Percentiles rank a stretch among this genome's conserved stretches.
These are phyloP conservation scores for Aspergillus homomorphus DNA, from an alignment of 495 filamentous ascomycete species.

Conservation along the genomic window DNA sequence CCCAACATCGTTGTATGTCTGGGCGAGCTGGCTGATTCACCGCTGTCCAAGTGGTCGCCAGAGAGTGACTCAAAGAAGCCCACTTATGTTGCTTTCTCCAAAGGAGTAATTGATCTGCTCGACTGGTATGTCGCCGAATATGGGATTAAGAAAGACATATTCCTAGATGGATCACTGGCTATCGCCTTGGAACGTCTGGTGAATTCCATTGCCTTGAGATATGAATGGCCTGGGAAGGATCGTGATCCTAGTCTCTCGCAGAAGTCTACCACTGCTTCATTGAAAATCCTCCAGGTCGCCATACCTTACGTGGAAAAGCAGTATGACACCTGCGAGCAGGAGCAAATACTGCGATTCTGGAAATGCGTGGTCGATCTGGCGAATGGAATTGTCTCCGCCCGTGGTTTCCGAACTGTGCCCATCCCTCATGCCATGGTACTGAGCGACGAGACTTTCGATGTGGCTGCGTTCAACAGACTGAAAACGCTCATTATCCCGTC, in stretches of 20 bases:
- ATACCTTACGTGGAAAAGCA: slow-evolving; percentile 60
- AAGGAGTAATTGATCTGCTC: slow-evolving; percentile 66
- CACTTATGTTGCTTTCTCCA: slow-evolving; percentile 84
- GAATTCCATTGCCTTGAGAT: slow-evolving; percentile 70
- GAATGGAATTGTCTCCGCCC: slow-evolving; percentile 42
- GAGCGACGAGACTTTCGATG: slow-evolving; percentile 70
- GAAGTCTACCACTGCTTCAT: slow-evolving; percentile 64
- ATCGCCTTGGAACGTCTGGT: slow-evolving; percentile 60
- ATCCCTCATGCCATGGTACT: slow-evolving; percentile 28
- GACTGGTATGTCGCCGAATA: slow-evolving; percentile 61
- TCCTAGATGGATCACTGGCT: slow-evolving; percentile 58
- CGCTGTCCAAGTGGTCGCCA: slow-evolving; percentile 53
- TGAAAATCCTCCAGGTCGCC: slow-evolving; percentile 65
- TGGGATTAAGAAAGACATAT: slow-evolving; percentile 61
- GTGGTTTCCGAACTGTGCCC: slow-evolving; percentile 29
- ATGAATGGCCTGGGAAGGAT: slow-evolving; percentile 60
- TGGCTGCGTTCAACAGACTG: slow-evolving; percentile 65
- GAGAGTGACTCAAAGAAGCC: slow-evolving; percentile 46
- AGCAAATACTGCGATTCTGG: slow-evolving; percentile 42
- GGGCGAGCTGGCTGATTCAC: slow-evolving; percentile 60
- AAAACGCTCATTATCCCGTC: slow-evolving; percentile 69
- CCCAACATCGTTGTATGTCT: slow-evolving; percentile 64
- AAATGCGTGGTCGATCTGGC: slow-evolving; percentile 36
- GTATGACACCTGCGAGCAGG: slow-evolving; percentile 28
- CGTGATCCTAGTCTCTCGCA: slow-evolving; percentile 69